Percentiles rank a stretch among this genome's conserved stretches.
Conservation (phyloP, 2,329 filamentous ascomycete genomes). For the Alternaria sp. region DNA sequence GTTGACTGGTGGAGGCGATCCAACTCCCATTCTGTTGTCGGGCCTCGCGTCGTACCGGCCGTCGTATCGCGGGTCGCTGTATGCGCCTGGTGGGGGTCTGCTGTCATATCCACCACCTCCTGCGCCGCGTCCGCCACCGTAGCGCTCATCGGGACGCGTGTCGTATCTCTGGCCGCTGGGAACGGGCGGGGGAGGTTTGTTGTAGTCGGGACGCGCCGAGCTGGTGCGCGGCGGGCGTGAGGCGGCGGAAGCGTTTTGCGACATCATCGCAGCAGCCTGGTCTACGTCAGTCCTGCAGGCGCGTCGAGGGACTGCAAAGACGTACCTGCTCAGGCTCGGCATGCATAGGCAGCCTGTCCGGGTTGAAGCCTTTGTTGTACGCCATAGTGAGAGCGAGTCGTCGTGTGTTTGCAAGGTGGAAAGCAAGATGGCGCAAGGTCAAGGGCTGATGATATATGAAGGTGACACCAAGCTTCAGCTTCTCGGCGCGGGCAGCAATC, state of each 20-base stretch:
- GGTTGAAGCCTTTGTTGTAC: slow-evolving; percentile 92
- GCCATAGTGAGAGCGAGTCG: slow-evolving; percentile 67
- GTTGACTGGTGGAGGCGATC: slow-evolving; percentile 55
- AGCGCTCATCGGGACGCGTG: slow-evolving; percentile 47
- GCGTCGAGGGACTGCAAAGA: slow-evolving; percentile 27
- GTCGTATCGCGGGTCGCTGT: slow-evolving; percentile 45
- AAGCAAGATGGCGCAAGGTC: slow-evolving; percentile 3
- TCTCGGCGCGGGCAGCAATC: slow-evolving; percentile 6
- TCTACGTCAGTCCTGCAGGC: slow-evolving; percentile 6
- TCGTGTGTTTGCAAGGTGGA: slow-evolving; percentile 6
- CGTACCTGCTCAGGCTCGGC: slow-evolving; percentile 75
- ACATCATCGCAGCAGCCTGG: slow-evolving; percentile 53
- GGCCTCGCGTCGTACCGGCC: slow-evolving; percentile 34
- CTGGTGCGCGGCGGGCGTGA: slow-evolving; percentile 44
- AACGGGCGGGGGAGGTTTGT: slow-evolving; percentile 51
- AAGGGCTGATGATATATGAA: slow-evolving; percentile 26
- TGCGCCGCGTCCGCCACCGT: slow-evolving; percentile 30
- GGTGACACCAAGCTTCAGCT: slow-evolving; percentile 19
- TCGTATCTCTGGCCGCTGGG: slow-evolving; percentile 36
- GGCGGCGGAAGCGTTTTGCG: slow-evolving; percentile 21
- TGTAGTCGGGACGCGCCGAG: slow-evolving; percentile 49
- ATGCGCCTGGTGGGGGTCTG: slow-evolving; percentile 49
- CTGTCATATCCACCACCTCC: slow-evolving; percentile 34
- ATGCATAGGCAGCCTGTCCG: slow-evolving; percentile 91
- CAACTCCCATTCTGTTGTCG: slow-evolving; percentile 47